Percentiles rank a stretch among this genome's conserved stretches.
Conservation (phyloP, 2,329 filamentous ascomycete genomes). For the Stromatinia cepivora region DNA sequence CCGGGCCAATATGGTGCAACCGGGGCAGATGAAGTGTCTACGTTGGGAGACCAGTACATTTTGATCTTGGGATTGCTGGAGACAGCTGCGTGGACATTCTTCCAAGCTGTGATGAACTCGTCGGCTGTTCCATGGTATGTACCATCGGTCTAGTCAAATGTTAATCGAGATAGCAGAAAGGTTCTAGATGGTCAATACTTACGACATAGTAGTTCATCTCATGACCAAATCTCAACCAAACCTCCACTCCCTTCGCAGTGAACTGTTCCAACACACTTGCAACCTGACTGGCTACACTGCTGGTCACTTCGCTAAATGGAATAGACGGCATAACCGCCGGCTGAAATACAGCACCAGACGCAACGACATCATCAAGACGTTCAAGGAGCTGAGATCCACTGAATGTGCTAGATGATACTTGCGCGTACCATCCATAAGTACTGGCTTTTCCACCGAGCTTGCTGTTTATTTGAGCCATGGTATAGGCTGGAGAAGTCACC, state of each 20-base stretch:
- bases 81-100: slow-evolving; percentile 20
- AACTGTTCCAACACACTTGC: slow-evolving; percentile 21
- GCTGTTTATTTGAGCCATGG: slow-evolving; percentile 21
- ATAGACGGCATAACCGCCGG: slow-evolving; percentile 24
- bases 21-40: slow-evolving; percentile 1
- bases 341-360: slow-evolving; percentile 25
- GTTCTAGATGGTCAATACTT: not conserved
- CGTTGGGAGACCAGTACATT: slow-evolving; percentile 24
- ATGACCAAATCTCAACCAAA: slow-evolving; percentile 26
- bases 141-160: not conserved
- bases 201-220: slow-evolving; percentile 27
- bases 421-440: slow-evolving; percentile 23
- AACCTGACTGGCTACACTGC: slow-evolving; percentile 18
- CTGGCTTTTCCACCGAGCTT: slow-evolving; percentile 21
- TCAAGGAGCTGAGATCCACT: slow-evolving; percentile 16
- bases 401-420: slow-evolving; percentile 19
- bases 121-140: slow-evolving; percentile 20
- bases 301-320: slow-evolving; percentile 20
- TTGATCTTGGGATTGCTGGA: slow-evolving; percentile 14
- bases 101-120: slow-evolving; percentile 24
- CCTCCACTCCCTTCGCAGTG: slow-evolving; percentile 19
- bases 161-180: not conserved
- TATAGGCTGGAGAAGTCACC: slow-evolving; percentile 20
- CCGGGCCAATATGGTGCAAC: slow-evolving; percentile 22
- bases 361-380: slow-evolving; percentile 22